phyloP scores from a whole-genome alignment of 257 asterid genomes.

The Verbascum thapsus region DNA sequence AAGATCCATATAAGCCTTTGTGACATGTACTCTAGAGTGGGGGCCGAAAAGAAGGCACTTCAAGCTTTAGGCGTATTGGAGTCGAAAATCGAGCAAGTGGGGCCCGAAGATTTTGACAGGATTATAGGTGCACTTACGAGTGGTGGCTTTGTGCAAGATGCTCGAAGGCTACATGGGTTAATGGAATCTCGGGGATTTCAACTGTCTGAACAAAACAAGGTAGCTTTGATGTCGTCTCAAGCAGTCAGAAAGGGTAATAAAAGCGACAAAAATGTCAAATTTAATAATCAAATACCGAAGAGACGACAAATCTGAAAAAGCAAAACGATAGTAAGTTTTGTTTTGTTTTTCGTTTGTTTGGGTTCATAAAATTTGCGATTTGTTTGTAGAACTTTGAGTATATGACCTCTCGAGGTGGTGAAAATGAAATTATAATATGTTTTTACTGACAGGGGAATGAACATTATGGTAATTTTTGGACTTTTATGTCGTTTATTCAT shows the following conservation, averaged over 20 bases:
- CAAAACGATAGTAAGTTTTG: slow-evolving; percentile 16
- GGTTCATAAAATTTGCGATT: background rate
- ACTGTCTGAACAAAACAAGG: slow-evolving; percentile 21
- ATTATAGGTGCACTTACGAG: slow-evolving; percentile 49
- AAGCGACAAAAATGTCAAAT: slow-evolving; percentile 19
- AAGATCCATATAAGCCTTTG: slow-evolving; percentile 73
- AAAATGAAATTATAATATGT: too few relatives aligned
- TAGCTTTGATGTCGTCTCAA: slow-evolving; percentile 18
- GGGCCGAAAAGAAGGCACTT: slow-evolving; percentile 72
- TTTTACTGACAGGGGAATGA: too few relatives aligned
- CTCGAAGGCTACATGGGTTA: slow-evolving; percentile 48
- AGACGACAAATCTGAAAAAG: slow-evolving; percentile 6
- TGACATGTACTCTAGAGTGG: slow-evolving; percentile 66
- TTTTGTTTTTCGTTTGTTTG: slow-evolving; percentile 19
- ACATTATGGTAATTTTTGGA: too few relatives aligned
- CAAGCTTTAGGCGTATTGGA: slow-evolving; percentile 83
- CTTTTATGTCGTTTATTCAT: too few relatives aligned
- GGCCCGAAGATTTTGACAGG: slow-evolving; percentile 57
- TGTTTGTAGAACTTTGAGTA: slow-evolving; percentile 19
- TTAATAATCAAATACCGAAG: background rate
- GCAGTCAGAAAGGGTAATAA: slow-evolving; percentile 27
- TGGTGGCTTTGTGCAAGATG: slow-evolving; percentile 70
- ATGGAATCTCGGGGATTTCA: slow-evolving; percentile 63
- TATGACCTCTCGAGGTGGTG: too few relatives aligned
- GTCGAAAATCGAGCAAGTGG: slow-evolving; percentile 65